phyloP scores from a whole-genome alignment of 441 rosid genomes.

The Populus hybrid region DNA sequence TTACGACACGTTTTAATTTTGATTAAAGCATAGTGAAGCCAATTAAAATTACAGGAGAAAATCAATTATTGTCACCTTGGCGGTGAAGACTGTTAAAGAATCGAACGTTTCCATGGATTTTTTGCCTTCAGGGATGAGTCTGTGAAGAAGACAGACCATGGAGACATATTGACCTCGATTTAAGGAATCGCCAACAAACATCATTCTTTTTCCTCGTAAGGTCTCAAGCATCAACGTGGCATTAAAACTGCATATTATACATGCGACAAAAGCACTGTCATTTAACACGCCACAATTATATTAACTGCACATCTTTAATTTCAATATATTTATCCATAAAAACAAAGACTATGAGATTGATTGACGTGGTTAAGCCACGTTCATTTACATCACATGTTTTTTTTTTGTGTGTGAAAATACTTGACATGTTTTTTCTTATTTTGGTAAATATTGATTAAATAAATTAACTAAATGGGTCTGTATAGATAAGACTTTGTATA shows the following conservation, averaged over 20 bases:
- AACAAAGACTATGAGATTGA: too few species aligned
- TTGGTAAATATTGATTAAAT: too few species aligned
- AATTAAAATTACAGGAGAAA: too few species aligned
- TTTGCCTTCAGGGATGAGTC: slow-evolving; percentile 48
- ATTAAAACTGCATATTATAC: slow-evolving; percentile 46
- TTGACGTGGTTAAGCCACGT: too few species aligned
- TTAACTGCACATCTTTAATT: too few species aligned
- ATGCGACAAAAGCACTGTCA: neutral
- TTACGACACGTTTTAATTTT: neutral
- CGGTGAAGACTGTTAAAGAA: slow-evolving; percentile 68
- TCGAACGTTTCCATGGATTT: slow-evolving; percentile 77
- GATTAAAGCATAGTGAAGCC: neutral
- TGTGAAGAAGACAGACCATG: slow-evolving; percentile 76
- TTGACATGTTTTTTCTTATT: too few species aligned
- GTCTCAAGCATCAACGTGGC: slow-evolving; percentile 79
- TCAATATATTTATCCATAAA: too few species aligned
- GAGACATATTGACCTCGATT: slow-evolving; percentile 85
- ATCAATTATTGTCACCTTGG: slow-evolving; percentile 43
- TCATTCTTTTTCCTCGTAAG: slow-evolving; percentile 81
- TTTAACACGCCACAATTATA: too few species aligned
- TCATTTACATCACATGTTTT: too few species aligned
- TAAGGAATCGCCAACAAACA: slow-evolving; percentile 87
- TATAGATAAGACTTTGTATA: too few species aligned
- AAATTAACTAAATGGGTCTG: too few species aligned
- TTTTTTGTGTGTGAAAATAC: too few species aligned